Base-by-base conservation (phyloP, 805 yeast genomes). In the Maudiozyma barnettii region DNA sequence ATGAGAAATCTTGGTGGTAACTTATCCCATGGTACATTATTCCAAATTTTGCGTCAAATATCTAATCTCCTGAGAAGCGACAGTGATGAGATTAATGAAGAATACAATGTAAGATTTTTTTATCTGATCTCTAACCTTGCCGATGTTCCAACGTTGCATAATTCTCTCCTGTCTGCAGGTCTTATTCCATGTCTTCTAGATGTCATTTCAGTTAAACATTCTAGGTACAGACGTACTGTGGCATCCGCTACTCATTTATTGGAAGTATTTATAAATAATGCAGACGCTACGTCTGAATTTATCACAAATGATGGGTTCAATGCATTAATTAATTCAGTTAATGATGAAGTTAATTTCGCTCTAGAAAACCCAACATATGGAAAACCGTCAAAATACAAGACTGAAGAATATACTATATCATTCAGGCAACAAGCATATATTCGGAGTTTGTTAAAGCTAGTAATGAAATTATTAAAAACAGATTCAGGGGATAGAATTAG, bases 401-500 rank as follows among this genome's bases (percentile, higher is more conserved):
- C 72, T 7, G 78, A 75, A 2, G 66, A 75, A 37, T 80, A 77
- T 54, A 59, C 69, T 2, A 77, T 81, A 16, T 70, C 81, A 5
- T 78, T 75, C 53, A 70, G 80, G 50, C 88, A 84, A 56, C 76
- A 81, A 8, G 74, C 78, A 38, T 71, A 76, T 50, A 66, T 81
- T n/a, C 69, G 77, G 51, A 74, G 80, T 38, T 61, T 84, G 44
- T 64, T 88, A 54, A 84, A 79, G 51, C 72, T 89, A 22, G 79
- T 82, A 0, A 64, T 78, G 20, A 75, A 79, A 51, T 64, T 89
- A 41, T 71, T 90, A 39, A 78, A 77, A 47, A 73, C 81, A n/a
- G 88, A 86, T 45, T 76, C 83, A 4, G 93, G 95, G 39, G 96
- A 89, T 59, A 73, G 93, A 49, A 76, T 88, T 57, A 77, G 96